Evolutionary conservation across 805 yeast genomes (phyloP), one percentile per base, ranked within the genome.

Genomic region (Vanderwaltozyma verrucispora): DNA sequence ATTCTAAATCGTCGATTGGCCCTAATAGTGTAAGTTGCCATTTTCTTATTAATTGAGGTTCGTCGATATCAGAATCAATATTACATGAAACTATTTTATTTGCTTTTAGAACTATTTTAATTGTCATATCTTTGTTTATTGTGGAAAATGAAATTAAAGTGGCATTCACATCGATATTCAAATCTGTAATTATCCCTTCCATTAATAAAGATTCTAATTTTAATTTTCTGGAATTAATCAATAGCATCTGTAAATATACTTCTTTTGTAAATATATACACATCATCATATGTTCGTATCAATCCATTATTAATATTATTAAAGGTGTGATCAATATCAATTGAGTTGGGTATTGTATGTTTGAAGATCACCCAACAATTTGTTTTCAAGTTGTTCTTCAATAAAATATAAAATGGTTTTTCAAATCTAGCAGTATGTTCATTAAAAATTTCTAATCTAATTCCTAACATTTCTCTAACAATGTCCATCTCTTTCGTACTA

Each of bases 391-490:
- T 43, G 30, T 46, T 53, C 36, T 61, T 61, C 17, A 64, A 45
- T 13, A 65, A 44, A 5, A 65, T 39, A 36, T 64, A 65, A 36
- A 55, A 55, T 4, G 68, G 68, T 14, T 46, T 46, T 19, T 63
- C 65, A 43, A 60, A 64, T 19, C 32, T 41, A 4, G 48, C 21
- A 6, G 34, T 36, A 1, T 36, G 12, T 16, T 55, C 58, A 35
- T 63, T 56, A 38, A 56, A 64, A 1, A 62, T 44, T 39, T 65
- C 70, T n/a, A 65, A 49, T 29, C 70, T 45, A n/a, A 65, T 49
- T 2, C 69, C 69, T 1, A 64, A 14, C 46, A 63, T 51, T 16
- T 47, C 46, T 30, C 54, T 40, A 12, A 33, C 35, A 5, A 43
- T 40, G 9, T 39, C 41, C 30, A 47, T 36, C 19, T 41, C 41